Evolutionary conservation across 345 rosid species (phyloP).

Genomic region (Laguncularia racemosa): DNA sequence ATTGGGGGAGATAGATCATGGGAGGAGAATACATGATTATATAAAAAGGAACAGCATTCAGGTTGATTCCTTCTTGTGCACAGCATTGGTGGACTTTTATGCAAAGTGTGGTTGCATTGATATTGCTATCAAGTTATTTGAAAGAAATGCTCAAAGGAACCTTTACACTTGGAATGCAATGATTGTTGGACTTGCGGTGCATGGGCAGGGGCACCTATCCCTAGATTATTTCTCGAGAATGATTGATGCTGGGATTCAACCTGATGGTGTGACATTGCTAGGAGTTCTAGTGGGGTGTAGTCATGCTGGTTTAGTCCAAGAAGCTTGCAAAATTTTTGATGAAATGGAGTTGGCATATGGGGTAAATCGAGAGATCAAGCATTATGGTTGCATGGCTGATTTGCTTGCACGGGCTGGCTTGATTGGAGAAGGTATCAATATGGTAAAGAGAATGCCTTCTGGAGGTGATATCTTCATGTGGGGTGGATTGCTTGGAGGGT

Average conservation of each 20-base stretch:
- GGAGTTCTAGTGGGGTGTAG: slow-evolving; percentile 69
- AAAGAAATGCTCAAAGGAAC: slow-evolving; percentile 32
- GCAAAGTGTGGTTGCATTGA: slow-evolving; percentile 59
- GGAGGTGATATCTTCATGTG: slow-evolving; percentile 52
- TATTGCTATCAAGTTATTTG: slow-evolving; percentile 36
- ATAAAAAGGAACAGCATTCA: slow-evolving; percentile 22
- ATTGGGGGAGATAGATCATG: slow-evolving; percentile 45
- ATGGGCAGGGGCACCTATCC: slow-evolving; percentile 35
- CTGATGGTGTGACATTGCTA: slow-evolving; percentile 52
- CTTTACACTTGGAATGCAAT: slow-evolving; percentile 63
- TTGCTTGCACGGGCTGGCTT: slow-evolving; percentile 67
- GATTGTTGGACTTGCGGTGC: slow-evolving; percentile 67
- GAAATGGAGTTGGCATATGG: slow-evolving; percentile 41
- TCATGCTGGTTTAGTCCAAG: slow-evolving; percentile 56
- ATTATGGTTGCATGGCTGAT: slow-evolving; percentile 75
- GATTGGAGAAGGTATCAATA: slow-evolving; percentile 50
- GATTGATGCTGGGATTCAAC: slow-evolving; percentile 39
- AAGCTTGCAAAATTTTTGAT: slow-evolving; percentile 47
- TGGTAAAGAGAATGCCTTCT: slow-evolving; percentile 48
- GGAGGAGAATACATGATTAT: slow-evolving; percentile 42
- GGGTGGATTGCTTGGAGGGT: slow-evolving; percentile 75
- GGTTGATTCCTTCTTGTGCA: slow-evolving; percentile 51
- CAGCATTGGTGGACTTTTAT: slow-evolving; percentile 59
- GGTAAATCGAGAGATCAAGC: slow-evolving; percentile 48
- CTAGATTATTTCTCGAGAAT: slow-evolving; percentile 44